Evolutionary conservation across 2,329 filamentous ascomycete genomes (phyloP).

Genomic region (Cadophora luteo-olivacea): DNA sequence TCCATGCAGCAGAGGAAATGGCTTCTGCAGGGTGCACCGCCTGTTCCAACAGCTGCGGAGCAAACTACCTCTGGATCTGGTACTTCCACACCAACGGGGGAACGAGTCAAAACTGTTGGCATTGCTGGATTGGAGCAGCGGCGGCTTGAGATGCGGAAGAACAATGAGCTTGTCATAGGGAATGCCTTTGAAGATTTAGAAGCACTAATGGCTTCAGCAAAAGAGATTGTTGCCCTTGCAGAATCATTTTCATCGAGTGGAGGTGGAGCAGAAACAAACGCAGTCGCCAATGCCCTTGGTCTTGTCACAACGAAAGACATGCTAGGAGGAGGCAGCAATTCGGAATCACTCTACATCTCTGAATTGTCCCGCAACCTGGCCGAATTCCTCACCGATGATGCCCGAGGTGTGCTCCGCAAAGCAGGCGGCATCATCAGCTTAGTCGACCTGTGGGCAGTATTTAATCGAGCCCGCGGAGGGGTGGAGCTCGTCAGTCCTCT

Average conservation of each 20-base stretch:
- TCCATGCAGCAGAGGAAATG: slow-evolving; percentile 94
- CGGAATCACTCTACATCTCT: slow-evolving; percentile 87
- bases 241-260: slow-evolving; percentile 74
- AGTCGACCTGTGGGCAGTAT: slow-evolving; percentile 92
- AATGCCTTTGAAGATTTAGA: slow-evolving; percentile 96
- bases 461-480: slow-evolving; percentile 90
- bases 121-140: slow-evolving; percentile 92
- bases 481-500: slow-evolving; percentile 92
- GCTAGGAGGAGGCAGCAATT: slow-evolving; percentile 74
- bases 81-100: slow-evolving; percentile 43
- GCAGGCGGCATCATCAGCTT: slow-evolving; percentile 89
- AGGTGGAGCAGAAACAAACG: slow-evolving; percentile 72
- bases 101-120: slow-evolving; percentile 71
- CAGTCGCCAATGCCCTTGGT: slow-evolving; percentile 79
- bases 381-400: slow-evolving; percentile 88
- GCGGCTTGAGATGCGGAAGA: slow-evolving; percentile 83
- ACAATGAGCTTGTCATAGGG: slow-evolving; percentile 92
- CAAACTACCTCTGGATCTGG: slow-evolving; percentile 46
- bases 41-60: slow-evolving; percentile 67
- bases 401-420: slow-evolving; percentile 75
- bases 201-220: slow-evolving; percentile 95
- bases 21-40: slow-evolving; percentile 88
- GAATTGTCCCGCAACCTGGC: slow-evolving; percentile 85
- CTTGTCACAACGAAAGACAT: slow-evolving; percentile 96
- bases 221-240: slow-evolving; percentile 92